phyloP scores from a whole-genome alignment of 2,329 filamentous ascomycete genomes.

The Pyrenochaeta sp. region DNA sequence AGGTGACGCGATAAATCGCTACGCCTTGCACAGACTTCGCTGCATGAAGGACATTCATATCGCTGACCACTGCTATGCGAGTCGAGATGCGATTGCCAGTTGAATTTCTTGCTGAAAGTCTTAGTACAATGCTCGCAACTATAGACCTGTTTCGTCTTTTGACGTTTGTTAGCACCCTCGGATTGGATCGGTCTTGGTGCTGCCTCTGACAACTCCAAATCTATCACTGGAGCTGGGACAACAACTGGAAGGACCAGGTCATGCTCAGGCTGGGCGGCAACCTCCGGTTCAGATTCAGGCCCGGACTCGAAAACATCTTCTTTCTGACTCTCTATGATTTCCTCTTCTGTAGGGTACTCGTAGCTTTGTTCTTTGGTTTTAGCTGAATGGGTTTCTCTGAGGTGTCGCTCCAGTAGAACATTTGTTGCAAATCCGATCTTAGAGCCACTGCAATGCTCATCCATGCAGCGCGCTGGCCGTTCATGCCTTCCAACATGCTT shows the following conservation, averaged over 20 bases:
- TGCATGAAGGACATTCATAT: constrained; percentile 6
- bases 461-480: constrained; percentile 18
- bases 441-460: constrained; percentile 14
- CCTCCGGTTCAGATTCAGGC: constrained; percentile 7
- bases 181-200: neutral
- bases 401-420: constrained; percentile 9
- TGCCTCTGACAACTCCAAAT: neutral
- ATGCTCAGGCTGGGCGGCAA: neutral
- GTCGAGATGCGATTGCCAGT: constrained; percentile 14
- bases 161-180: constrained; percentile 1
- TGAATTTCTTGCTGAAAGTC: constrained; percentile 16
- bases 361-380: neutral
- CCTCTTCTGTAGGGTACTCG: constrained; percentile 11
- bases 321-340: constrained; percentile 7
- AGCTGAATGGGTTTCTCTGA: constrained; percentile 13
- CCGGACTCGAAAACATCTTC: too few relatives aligned
- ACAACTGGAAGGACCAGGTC: neutral
- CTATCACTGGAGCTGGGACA: neutral
- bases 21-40: too few relatives aligned
- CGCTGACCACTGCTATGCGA: constrained; percentile 5
- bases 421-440: constrained; percentile 14
- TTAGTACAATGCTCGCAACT: constrained; percentile 14
- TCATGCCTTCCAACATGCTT: constrained; percentile 19
- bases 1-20: too few relatives aligned
- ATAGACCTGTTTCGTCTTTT: constrained; percentile 5